Evolutionary conservation across 352 stramenopile genomes (phyloP), one percentile per base, ranked within the genome.

Genomic region (Globisporangium rhizosaccharum): DNA sequence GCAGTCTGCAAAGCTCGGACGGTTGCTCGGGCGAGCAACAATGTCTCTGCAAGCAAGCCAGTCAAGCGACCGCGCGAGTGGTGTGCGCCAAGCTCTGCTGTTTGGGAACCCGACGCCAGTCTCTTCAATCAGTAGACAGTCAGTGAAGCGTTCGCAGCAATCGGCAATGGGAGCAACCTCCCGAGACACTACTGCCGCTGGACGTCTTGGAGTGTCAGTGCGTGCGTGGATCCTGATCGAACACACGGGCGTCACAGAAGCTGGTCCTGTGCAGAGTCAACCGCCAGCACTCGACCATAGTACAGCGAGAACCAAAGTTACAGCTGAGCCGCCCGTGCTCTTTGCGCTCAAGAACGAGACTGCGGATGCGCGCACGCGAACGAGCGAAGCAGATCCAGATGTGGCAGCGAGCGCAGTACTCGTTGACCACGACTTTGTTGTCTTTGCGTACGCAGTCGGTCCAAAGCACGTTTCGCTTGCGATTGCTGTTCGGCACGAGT

Each of bases 151-250:
- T 30, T 10, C n/a, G 2, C 44, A 23, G 15, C 36, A n/a, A 6
- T 11, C 23, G 17, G 53, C 12, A 33, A 51, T 41, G 8, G 10
- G 8, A 10, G 18, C n/a, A 10, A 61, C 18, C 2, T 12, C 33
- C 17, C 18, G 6, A 26, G 17, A 12, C 15, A 56, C 11, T 28
- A 8, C 2, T 15, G 4, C 15, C 1, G 6, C 3, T 39, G 6
- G 7, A 28, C 14, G 14, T 11, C 9, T 14, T 14, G 52, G 58
- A 2, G 7, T 45, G 23, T 56, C 59, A 17, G 18, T 65, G 2
- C 57, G 49, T 4, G 18, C 23, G 8, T 65, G 59, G 59, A 25
- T 65, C 12, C 30, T 61, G 41, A 59, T 65, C 30, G 59, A 65
- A 6, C 45, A 65, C 8, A 56, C 53, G 2, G 59, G 53, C 36